phyloP scores from a whole-genome alignment of 495 filamentous ascomycete genomes.

The Talaromyces wortmannii region DNA sequence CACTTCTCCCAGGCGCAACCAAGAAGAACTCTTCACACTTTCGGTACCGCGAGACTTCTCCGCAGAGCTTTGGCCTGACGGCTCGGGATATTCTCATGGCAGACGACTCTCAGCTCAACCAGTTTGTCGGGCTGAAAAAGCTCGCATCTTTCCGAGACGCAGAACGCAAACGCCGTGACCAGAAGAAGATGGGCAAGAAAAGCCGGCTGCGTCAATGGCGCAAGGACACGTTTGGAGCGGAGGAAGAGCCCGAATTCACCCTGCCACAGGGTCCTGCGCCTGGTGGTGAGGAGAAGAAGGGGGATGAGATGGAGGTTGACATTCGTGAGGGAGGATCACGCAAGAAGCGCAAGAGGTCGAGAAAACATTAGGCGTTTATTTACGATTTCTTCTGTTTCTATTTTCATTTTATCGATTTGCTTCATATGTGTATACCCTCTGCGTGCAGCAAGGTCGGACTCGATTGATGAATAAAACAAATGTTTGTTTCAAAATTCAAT shows the following conservation, averaged over 20 bases:
- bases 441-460: background rate
- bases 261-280: slow-evolving; percentile 10
- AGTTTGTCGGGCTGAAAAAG: slow-evolving; percentile 91
- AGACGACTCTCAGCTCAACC: slow-evolving; percentile 77
- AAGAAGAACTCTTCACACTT: slow-evolving; percentile 55
- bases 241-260: slow-evolving; percentile 48
- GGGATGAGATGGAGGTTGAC: slow-evolving; percentile 28
- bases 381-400: background rate
- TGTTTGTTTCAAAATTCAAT: background rate
- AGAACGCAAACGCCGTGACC: slow-evolving; percentile 82
- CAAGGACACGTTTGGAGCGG: slow-evolving; percentile 81
- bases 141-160: slow-evolving; percentile 80
- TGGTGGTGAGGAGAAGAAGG: slow-evolving; percentile 11
- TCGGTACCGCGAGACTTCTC: slow-evolving; percentile 91
- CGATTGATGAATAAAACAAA: background rate
- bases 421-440: background rate
- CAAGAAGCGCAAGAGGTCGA: slow-evolving; percentile 43
- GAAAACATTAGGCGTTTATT: slow-evolving; percentile 23
- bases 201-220: slow-evolving; percentile 84
- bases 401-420: background rate
- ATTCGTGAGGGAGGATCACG: slow-evolving; percentile 36
- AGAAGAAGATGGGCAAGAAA: slow-evolving; percentile 86
- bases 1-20: slow-evolving; percentile 45
- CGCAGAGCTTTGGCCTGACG: slow-evolving; percentile 80
- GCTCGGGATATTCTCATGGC: slow-evolving; percentile 89